Base-by-base conservation (phyloP, 176 grass and related monocot genomes). In the Elaeis guineensis region DNA sequence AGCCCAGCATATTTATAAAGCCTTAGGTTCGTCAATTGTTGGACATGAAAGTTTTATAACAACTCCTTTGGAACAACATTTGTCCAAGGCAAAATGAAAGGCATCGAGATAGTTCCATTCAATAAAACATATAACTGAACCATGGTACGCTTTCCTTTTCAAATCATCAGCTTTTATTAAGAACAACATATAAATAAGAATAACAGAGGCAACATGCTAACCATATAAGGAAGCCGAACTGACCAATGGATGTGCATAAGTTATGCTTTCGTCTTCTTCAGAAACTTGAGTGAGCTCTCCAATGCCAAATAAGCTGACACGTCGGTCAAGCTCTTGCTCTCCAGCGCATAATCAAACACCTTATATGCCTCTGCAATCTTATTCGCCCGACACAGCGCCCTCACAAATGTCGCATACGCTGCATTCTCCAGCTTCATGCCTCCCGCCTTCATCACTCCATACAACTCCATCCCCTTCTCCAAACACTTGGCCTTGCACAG, bases 401-500 rank as follows among this genome's bases (percentile, higher is more conserved):
- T 85, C 58, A 97, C 57, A 8, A 89, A 87, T 0, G 93, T 83
- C 0, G 75, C 87, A 49, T 97, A 97, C 0, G 87, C 77, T 0
- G 84, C 76, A 0, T 61, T 53, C 19, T 92, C 84, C 4, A 97
- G 65, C 85, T 97, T 97, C 84, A 86, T 91, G 21, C 30, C 79
- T 17, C 72, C 77, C 9, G 1, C 54, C 3, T 62, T 70, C 62
- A 97, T 91, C 60, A 67, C 75, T 19, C 28, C 61, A 62, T 92
- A 97, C 3, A 92, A 59, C 50, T 92, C 76, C 1, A 85, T 50
- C 1, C 77, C 84, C 66, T 81, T 72, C 16, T 85, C 84, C 48
- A 97, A 77, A 60, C 79, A 80, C 81, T 73, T 84, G 62, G 83
- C 83, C 76, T 89, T 97, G 76, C 93, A 88, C 5, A 92, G 85